These are phyloP conservation scores for Eimeria acervulina DNA, from an alignment of 169 alveolate species.

Conservation along the genomic window DNA sequence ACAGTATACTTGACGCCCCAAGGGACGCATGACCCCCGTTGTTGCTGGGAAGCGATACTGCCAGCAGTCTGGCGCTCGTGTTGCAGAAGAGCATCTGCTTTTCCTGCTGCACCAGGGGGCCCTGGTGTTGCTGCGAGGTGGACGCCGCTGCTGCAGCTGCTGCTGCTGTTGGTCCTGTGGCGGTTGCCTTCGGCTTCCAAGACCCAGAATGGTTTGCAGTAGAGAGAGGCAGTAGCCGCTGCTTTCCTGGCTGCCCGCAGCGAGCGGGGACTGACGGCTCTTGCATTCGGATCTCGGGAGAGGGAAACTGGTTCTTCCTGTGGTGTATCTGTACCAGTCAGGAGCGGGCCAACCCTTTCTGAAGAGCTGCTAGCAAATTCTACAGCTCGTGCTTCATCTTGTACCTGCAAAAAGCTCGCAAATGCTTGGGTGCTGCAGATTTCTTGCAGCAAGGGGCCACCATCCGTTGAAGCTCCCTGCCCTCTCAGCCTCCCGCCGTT, in stretches of 20 bases:
- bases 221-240: slow-evolving; percentile 61
- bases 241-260: slow-evolving; percentile 8
- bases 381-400: slow-evolving; percentile 25
- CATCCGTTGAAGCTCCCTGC: not conserved
- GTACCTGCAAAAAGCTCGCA: slow-evolving; percentile 64
- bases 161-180: slow-evolving; percentile 7
- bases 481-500: slow-evolving; percentile 38
- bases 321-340: not conserved
- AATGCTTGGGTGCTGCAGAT: slow-evolving; percentile 71
- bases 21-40: slow-evolving; percentile 32
- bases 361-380: not conserved
- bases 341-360: not conserved
- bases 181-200: slow-evolving; percentile 2
- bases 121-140: not conserved
- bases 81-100: not conserved
- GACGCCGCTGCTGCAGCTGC: slow-evolving; percentile 10
- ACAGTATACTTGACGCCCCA: slow-evolving; percentile 71
- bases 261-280: slow-evolving; percentile 44
- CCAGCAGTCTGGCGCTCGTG: slow-evolving; percentile 29
- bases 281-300: not conserved
- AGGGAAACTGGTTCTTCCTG: not conserved
- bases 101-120: not conserved
- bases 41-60: slow-evolving; percentile 3
- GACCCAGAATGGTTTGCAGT: slow-evolving; percentile 48
- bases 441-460: slow-evolving; percentile 47